Base-by-base conservation (phyloP, 768 basidiomycete species). In the Dioszegia crocea region DNA sequence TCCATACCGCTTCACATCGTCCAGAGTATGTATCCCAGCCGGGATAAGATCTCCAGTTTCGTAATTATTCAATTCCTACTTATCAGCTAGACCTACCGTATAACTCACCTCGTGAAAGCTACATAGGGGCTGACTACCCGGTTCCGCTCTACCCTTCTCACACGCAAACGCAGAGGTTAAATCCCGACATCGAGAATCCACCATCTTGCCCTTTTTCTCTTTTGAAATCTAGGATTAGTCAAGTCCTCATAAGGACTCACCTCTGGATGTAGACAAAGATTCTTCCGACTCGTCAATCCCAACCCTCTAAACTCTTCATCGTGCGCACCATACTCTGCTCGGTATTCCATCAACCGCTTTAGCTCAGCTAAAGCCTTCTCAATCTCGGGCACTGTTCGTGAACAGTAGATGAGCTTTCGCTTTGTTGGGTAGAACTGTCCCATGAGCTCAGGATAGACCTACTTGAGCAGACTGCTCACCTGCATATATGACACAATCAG, bases 401-500 rank as follows among this genome's bases (percentile, higher is more conserved):
- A 98, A 77, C 96, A 99, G 77, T 99, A 99, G 61, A 99, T 87
- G 58, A 99, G 85, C 77, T 98, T 98, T 61, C 96, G 84, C 61
- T 86, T 86, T 6, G 87, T 88, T 21, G 91, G 89, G 76, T 91
- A 89, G 78, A 91, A 94, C 91, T 96, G 59, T 9, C 12, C 44
- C 11, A 54, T 46, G 27, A 48, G 47, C 23, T 47, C n/a, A n/a
- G n/a, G n/a, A n/a, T n/a, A n/a, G 23, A 17, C 26, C 31, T 21
- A 4, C 43, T 24, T 16, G 50, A 30, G 21, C 12, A 30, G 3
- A 11, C 2, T 29, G 64, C 78, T 60, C 59, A 89, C 94, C 81
- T 96, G 92, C 78, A 98, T 94, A 73, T 98, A 99, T 14, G 94
- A 96, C 36, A 99, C 88, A 78, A 99, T 99, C 56, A 99, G 79